phyloP scores from a whole-genome alignment of 2,329 filamentous ascomycete genomes.

The Diaporthe helianthi region DNA sequence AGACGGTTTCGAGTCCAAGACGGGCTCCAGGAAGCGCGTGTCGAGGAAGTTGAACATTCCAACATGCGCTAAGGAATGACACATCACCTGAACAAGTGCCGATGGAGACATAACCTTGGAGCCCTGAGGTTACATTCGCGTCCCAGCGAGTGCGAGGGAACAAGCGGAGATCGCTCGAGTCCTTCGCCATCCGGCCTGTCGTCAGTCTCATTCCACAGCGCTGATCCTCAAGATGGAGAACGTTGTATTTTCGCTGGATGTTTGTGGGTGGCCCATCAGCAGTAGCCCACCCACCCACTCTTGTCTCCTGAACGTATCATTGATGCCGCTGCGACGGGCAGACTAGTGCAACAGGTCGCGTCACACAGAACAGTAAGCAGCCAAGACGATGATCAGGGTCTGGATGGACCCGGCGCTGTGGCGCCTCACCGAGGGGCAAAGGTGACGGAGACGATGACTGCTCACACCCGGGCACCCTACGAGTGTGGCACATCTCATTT shows the following conservation, averaged over 20 bases:
- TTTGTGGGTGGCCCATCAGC: background rate
- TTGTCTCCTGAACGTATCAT: slow-evolving; percentile 12
- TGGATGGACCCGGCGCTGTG: background rate
- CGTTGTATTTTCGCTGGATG: slow-evolving; percentile 7
- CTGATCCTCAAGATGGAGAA: background rate
- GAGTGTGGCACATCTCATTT: background rate
- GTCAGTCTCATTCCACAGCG: slow-evolving; percentile 13
- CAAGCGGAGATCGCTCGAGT: slow-evolving; percentile 7
- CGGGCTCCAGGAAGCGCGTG: too few species aligned
- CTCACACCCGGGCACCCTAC: too few species aligned
- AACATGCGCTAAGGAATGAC: background rate
- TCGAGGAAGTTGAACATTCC: background rate
- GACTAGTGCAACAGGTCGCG: slow-evolving; percentile 4
- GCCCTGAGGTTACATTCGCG: slow-evolving; percentile 3
- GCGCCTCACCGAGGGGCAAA: background rate
- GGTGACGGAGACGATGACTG: background rate
- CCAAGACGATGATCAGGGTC: slow-evolving; percentile 9
- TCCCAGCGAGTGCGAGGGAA: background rate
- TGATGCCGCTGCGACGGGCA: too few species aligned
- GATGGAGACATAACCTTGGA: background rate
- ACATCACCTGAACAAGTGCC: background rate
- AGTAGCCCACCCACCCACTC: slow-evolving; percentile 3
- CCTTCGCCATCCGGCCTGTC: background rate
- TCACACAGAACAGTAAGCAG: slow-evolving; percentile 12
- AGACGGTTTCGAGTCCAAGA: background rate